Percentiles rank a stretch among this genome's conserved stretches.
Conservation (phyloP, 179 eudicot genomes). For the Beta lomatogona region DNA sequence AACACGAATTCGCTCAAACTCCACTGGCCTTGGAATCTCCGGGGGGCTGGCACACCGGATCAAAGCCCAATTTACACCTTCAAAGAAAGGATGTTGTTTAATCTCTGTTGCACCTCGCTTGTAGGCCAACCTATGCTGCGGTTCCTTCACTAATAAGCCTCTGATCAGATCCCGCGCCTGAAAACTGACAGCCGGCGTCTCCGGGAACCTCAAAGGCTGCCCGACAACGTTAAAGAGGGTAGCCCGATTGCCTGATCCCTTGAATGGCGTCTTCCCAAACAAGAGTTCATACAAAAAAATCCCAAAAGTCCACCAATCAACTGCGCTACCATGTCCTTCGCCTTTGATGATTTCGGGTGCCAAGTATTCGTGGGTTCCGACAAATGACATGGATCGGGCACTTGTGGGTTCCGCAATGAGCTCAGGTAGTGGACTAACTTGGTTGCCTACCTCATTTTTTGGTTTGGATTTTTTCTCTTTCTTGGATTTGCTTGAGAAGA, state of each 20-base stretch:
- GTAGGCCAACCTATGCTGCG: conserved; percentile 71
- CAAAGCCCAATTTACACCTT: conserved; percentile 84
- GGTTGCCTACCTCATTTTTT: conserved; percentile 58
- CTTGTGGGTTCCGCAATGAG: conserved; percentile 78
- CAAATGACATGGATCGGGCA: conserved; percentile 84
- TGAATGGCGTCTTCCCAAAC: conserved; percentile 78
- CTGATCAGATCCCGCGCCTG: conserved; percentile 77
- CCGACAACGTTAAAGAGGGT: conserved; percentile 80
- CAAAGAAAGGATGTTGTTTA: conserved; percentile 83
- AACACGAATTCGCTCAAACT: conserved; percentile 49
- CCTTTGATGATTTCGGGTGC: conserved; percentile 85
- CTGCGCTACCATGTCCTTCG: conserved; percentile 89
- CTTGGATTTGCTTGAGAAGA: conserved; percentile 68
- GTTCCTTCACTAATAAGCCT: conserved; percentile 77
- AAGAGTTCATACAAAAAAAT: conserved; percentile 72
- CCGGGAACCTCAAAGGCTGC: conserved; percentile 71
- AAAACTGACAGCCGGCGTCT: conserved; percentile 70
- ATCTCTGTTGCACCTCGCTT: conserved; percentile 82
- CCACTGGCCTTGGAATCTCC: conserved; percentile 62
- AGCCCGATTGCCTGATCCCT: conserved; percentile 77
- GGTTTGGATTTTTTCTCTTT: conserved; percentile 57
- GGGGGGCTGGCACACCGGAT: conserved; percentile 87
- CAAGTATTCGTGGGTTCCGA: conserved; percentile 79
- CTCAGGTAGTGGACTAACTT: conserved; percentile 76
- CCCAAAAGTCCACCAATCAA: conserved; percentile 91